These are phyloP conservation scores for Phialocephala sp. DNA, from an alignment of 2,329 filamentous ascomycete species.

Conservation along the genomic window DNA sequence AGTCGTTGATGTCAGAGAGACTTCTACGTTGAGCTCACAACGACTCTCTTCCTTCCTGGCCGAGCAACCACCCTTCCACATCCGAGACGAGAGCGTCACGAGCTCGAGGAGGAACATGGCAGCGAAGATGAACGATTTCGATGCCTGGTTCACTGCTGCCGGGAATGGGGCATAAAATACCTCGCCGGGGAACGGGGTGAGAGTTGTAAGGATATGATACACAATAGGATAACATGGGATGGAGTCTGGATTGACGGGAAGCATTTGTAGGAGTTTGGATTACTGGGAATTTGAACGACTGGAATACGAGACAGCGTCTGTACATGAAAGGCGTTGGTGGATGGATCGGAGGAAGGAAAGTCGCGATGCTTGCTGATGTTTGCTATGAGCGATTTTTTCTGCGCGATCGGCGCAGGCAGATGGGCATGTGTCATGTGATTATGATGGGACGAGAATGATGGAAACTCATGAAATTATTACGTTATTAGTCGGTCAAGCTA, in stretches of 20 bases:
- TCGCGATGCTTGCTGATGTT: too few relatives aligned
- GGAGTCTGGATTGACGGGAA: neutral
- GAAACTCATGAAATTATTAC: too few relatives aligned
- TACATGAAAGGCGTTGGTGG: too few relatives aligned
- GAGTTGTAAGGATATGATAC: neutral
- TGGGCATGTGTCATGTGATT: too few relatives aligned
- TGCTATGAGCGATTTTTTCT: too few relatives aligned
- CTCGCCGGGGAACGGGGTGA: neutral
- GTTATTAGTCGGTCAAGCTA: too few relatives aligned
- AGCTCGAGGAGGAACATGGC: neutral
- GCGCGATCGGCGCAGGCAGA: too few relatives aligned
- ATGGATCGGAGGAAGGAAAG: too few relatives aligned
- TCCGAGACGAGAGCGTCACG: neutral
- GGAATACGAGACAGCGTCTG: too few relatives aligned
- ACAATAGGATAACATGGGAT: neutral
- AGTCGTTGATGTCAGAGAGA: neutral
- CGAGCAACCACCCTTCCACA: neutral
- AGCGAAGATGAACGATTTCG: neutral
- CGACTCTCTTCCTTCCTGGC: neutral
- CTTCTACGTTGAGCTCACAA: neutral
- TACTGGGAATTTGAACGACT: neutral
- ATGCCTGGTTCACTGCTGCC: neutral
- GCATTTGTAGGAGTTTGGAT: neutral
- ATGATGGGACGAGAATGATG: too few relatives aligned
- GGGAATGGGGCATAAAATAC: neutral